These are phyloP conservation scores for Entomophthora muscae DNA, from an alignment of 371 early-diverging fungal genomes.

Conservation along the genomic window DNA sequence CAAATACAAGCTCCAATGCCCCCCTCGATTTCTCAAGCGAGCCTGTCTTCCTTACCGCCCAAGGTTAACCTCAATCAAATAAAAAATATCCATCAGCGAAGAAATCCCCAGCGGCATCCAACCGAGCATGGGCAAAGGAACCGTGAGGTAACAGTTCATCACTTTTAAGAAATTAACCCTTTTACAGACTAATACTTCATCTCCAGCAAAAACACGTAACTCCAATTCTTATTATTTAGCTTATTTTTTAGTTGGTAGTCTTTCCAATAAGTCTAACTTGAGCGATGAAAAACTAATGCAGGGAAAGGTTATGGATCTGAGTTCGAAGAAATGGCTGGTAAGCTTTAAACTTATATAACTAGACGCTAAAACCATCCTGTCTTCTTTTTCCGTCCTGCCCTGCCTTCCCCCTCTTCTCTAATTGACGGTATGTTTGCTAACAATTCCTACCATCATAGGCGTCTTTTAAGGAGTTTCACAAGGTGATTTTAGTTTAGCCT, in stretches of 20 bases:
- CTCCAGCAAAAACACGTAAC: neutral
- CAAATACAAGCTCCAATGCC: neutral
- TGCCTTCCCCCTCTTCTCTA: neutral
- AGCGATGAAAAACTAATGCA: neutral
- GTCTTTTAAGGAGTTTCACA: neutral
- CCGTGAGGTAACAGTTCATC: neutral
- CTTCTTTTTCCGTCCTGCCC: neutral
- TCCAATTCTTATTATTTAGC: neutral
- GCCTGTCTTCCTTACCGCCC: neutral
- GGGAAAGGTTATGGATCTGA: neutral
- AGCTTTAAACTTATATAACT: neutral
- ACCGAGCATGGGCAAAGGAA: neutral
- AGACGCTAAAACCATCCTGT: neutral
- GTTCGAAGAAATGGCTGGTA: neutral
- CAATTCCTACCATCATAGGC: neutral
- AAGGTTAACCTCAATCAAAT: neutral
- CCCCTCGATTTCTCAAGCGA: neutral
- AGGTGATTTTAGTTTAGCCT: neutral
- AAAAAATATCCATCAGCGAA: neutral
- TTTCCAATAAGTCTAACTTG: neutral
- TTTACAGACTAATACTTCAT: neutral
- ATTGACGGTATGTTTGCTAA: neutral
- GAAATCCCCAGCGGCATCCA: neutral
- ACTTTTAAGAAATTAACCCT: neutral
- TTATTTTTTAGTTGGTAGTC: neutral